Base-by-base conservation (phyloP, 2,329 filamentous ascomycete species). In the Botryotinia narcissicola region DNA sequence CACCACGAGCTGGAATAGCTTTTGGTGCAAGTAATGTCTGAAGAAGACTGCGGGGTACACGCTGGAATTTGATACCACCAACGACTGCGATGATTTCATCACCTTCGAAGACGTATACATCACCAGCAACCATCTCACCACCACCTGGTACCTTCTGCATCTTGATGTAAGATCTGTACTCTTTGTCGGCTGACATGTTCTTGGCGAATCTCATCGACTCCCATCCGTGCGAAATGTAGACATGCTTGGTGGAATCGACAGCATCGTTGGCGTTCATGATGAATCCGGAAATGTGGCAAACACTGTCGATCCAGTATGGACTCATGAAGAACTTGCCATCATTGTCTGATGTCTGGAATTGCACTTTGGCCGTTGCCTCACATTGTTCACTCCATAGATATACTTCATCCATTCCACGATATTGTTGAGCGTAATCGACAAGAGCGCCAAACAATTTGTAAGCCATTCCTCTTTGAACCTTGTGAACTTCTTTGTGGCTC, bases 391-490 rank as follows among this genome's bases (percentile, higher is more conserved):
- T 80, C 66, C 78, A 76, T 10, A 90, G 82, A 40, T 89, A 84
- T 16, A 89, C 86, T 71, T 88, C 86, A 44, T 88, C 84, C 81
- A 89, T 88, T 44, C 87, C 88, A 70, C 83, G 84, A 79, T 87
- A 90, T 40, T 83, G 82, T 16, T 77, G 80, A 32, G 84, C 82
- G 75, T 89, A 90, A 78, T 88, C 86, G 9, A 89, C 87, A 0
- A 89, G 82, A 60, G 87, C 84, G 54, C 84, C 83, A 76, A 87
- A 87, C 71, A 91, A 86, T 83, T 94, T 94, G 86, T 95, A 95
- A 29, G 91, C 90, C 84, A 94, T 22, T 59, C 87, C 91, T 40
- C 91, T 89, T 66, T 91, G 88, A 74, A 94, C 87, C 82, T 92
- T 91, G 80, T 92, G 91, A 46, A 91, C 91, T 35, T 75, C 71